Evolutionary conservation across 805 yeast genomes (phyloP), one percentile per base, ranked within the genome.

Genomic region (Pichia occidentalis): DNA sequence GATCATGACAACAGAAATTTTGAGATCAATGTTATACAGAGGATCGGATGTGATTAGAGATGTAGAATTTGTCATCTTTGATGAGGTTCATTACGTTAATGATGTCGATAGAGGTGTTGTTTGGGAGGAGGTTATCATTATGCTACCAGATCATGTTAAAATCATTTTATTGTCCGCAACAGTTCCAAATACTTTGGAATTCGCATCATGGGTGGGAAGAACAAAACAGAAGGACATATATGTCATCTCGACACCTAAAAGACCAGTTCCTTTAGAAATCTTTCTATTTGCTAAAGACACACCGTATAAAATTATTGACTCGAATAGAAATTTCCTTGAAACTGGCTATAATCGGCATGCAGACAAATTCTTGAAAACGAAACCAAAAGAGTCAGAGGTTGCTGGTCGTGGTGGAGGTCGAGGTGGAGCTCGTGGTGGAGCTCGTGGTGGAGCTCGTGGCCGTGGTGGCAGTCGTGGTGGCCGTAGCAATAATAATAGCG

Each of bases 41-140:
- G 99, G 99, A 46, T 85, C 97, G 11, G 98, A 92, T 59, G 80
- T 94, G 32, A 88, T 92, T 90, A 75, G 99, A 61, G 99, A 92
- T 68, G 97, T 92, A 29, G 96, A 96, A 0, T 92, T 96, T 95
- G 98, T 92, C 35, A 79, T 92, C 27, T 92, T 92, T 49, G 99
- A 92, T 62, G 99, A 92, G 60, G 96, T 92, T 32, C 99, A 92
- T 65, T 92, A 92, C 63, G 92, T 92, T 94, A 80, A 97, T 65
- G 99, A 92, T 60, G 82, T 86, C 51, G 92, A 87, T 49, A 78
- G 99, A 65, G 99, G 99, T 60, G 99, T 92, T 37, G 98, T 92
- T 24, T 92, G 99, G 99, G 99, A 92, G 64, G 99, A 92, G 62
- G 90, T 97, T 12, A 90, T 92, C 48, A 92, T 92, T 42, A 67